Evolutionary conservation across 768 basidiomycete species (phyloP).

Genomic region (Xerocomus brunneocitrinus): DNA sequence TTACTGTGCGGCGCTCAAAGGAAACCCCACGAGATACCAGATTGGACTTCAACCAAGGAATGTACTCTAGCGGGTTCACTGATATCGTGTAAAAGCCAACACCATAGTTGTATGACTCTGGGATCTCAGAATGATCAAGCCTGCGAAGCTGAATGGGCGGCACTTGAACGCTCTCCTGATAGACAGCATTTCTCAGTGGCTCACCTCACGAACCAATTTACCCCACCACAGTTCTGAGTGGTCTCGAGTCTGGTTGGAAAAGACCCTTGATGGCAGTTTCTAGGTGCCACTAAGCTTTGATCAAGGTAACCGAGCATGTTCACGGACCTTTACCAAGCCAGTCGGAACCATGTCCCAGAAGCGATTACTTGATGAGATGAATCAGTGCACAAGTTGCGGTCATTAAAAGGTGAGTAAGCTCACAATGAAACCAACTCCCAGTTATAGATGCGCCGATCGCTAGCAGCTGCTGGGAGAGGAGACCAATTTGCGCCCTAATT

Average conservation of each 20-base stretch:
- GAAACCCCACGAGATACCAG: slow-evolving; percentile 37
- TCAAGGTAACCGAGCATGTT: background rate
- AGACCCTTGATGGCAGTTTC: slow-evolving; percentile 38
- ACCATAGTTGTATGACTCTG: slow-evolving; percentile 33
- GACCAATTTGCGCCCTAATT: slow-evolving; percentile 46
- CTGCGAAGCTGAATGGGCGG: slow-evolving; percentile 28
- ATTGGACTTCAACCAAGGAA: slow-evolving; percentile 43
- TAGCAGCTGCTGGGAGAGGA: slow-evolving; percentile 35
- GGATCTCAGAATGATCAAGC: slow-evolving; percentile 33
- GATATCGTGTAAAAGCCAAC: slow-evolving; percentile 44
- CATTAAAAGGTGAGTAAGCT: slow-evolving; percentile 9
- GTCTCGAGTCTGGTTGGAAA: slow-evolving; percentile 18
- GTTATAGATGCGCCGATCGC: slow-evolving; percentile 29
- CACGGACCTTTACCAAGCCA: slow-evolving; percentile 37
- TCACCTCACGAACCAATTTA: slow-evolving; percentile 37
- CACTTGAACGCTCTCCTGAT: background rate
- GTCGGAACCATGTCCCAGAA: slow-evolving; percentile 45
- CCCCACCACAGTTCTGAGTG: slow-evolving; percentile 35
- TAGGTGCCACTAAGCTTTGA: slow-evolving; percentile 13
- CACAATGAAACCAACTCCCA: slow-evolving; percentile 44
- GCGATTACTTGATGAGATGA: slow-evolving; percentile 32
- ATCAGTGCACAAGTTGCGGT: slow-evolving; percentile 4
- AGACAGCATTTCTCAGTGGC: slow-evolving; percentile 3
- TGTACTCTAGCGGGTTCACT: slow-evolving; percentile 47
- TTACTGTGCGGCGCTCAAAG: slow-evolving; percentile 40